Evolutionary conservation across 1,139 yeast genomes (phyloP), one percentile per base, ranked within the genome.

Genomic region (Debaryomyces sp.): DNA sequence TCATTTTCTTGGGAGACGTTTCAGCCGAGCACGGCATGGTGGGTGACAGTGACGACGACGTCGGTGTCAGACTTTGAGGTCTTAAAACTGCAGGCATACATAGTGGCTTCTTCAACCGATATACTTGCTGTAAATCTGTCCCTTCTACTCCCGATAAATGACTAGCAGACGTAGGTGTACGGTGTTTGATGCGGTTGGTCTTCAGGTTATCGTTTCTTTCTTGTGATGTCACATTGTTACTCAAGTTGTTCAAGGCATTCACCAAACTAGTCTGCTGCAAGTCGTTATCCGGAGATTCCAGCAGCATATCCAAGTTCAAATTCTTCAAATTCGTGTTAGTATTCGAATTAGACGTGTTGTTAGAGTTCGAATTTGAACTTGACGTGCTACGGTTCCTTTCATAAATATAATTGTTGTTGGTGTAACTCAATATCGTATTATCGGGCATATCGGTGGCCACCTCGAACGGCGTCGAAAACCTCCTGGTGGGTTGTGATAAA

Each of bases 71-170:
- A 6, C 30, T 45, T 10, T 51, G 56, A 6, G 78, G 78, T 35
- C 80, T 60, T 38, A 75, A 62, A 12, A 74, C 80, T 2, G 80
- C 80, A 2, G 80, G 80, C 6, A 67, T 60, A 52, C 71, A 61
- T 47, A 75, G 51, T 8, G 80, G 80, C 52, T 73, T 70, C 53
- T 73, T 75, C 47, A 64, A 57, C 50, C 65, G 67, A 52, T 73
- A 73, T 29, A 73, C 67, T 45, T 70, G 73, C 38, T 56, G 57
- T 15, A 54, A 48, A 33, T 43, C 48, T 15, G 47, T 44, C 17
- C 60, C 60, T 15, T 53, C 47, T 6, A 46, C 40, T 39, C 54
- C 54, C 7, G 51, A 53, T 13, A 50, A 51, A 38, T 49, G 50
- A 8, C 47, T 30, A 7, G 43, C 34, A n/a, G 35, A 32, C 30